Conservation (phyloP, 495 filamentous ascomycete species). For the Penicillium longicatenatum region DNA sequence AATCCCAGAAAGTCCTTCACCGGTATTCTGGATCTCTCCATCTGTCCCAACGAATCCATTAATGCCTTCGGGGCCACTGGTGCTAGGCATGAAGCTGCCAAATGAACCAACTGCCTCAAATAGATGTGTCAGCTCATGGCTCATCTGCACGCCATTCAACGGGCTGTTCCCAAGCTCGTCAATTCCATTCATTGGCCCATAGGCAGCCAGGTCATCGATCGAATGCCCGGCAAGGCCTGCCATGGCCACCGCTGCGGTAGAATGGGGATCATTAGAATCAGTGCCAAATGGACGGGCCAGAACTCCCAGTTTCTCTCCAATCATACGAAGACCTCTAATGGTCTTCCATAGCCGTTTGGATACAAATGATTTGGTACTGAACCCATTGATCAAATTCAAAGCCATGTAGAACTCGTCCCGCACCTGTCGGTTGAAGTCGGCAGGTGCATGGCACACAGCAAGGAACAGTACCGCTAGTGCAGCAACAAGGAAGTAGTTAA, state of each 20-base stretch:
- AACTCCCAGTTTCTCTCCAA: conserved; percentile 79
- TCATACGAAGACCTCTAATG: conserved; percentile 74
- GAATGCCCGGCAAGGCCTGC: conserved; percentile 71
- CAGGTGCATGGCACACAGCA: conserved; percentile 78
- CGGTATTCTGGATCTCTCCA: conserved; percentile 48
- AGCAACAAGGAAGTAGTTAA: conserved; percentile 85
- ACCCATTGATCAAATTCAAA: conserved; percentile 76
- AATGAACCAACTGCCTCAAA: conserved; percentile 71
- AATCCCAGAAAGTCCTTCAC: conserved; percentile 49
- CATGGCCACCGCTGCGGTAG: conserved; percentile 70
- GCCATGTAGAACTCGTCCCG: conserved; percentile 88
- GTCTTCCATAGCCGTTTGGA: conserved; percentile 81
- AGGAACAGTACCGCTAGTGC: conserved; percentile 82
- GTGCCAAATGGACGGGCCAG: conserved; percentile 45
- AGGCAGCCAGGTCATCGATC: conserved; percentile 60
- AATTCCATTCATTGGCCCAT: conserved; percentile 45
- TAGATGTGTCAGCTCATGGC: conserved; percentile 63
- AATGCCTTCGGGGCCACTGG: conserved; percentile 39
- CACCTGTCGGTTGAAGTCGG: conserved; percentile 71
- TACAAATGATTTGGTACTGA: conserved; percentile 77
- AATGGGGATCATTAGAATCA: conserved; percentile 58
- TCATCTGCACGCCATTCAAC: conserved; percentile 63
- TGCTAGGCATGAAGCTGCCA: conserved; percentile 44
- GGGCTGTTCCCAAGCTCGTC: conserved; percentile 61
- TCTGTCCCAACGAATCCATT: conserved; percentile 45